Conservation (phyloP, 305 asterid species). For the Fraxinus platypoda region DNA sequence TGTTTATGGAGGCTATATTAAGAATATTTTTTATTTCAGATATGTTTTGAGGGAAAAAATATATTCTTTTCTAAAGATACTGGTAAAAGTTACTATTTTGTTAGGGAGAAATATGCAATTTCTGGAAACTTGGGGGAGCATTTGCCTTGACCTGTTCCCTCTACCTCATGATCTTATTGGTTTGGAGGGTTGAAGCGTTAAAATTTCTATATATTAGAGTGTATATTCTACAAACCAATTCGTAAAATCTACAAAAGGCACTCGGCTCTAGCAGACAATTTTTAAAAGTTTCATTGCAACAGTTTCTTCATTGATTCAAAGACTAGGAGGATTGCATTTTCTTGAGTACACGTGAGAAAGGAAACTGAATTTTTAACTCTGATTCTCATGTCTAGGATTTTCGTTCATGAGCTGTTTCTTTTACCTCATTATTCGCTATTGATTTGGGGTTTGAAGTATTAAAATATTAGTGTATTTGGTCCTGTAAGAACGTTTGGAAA, state of each 20-base stretch:
- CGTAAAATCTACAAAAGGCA: not conserved
- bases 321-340: not conserved
- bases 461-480: not conserved
- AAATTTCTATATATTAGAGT: too few relatives aligned
- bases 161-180: not conserved
- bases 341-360: not conserved
- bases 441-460: not conserved
- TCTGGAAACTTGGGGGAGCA: not conserved
- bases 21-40: not conserved
- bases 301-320: not conserved
- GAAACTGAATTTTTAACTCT: not conserved
- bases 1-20: not conserved
- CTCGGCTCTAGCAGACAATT: not conserved
- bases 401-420: not conserved
- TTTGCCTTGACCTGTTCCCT: not conserved
- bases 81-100: not conserved
- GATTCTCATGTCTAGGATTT: not conserved
- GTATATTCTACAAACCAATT: not conserved
- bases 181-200: not conserved
- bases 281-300: not conserved
- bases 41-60: not conserved
- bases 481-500: not conserved
- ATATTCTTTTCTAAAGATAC: not conserved
- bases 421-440: not conserved
- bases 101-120: not conserved